Base-by-base conservation (phyloP, 2,329 filamentous ascomycete species). In the Monilinia laxa region DNA sequence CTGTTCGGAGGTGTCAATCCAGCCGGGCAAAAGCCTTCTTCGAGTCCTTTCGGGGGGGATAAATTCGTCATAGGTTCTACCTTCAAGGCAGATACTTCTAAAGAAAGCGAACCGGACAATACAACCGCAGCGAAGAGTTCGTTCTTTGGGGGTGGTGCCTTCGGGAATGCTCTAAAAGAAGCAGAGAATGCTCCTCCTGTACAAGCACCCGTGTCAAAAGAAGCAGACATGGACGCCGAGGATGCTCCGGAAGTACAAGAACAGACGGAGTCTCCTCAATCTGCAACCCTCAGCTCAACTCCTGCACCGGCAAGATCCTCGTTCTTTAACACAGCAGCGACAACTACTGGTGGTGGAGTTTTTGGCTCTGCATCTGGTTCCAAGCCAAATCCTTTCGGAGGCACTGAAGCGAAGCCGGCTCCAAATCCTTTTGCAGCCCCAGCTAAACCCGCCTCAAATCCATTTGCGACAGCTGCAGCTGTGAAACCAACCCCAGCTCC, bases 111-210 rank as follows among this genome's bases (percentile, higher is more conserved):
- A 47, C 81, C 83, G 11, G 84, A 84, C 69, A 79, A 83, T 20
- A 75, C 77, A 28, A 75, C 77, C 28, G 76, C 77, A n/a, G 71
- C 76, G 25, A 77, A 78, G n/a, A 80, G 80, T 16, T 81, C 81
- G 6, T 81, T 90, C 70, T 90, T 91, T 73, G 63, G 56, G 10
- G 85, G 85, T n/a, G 80, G 79, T 63, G 82, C 79, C 12, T 90
- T 92, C 75, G 81, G 83, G 9, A 83, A 84, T 67, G 84, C 84
- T 18, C 79, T 92, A 38, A 81, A 79, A 14, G 83, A 84, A 55
- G 72, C 78, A 28, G 80, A 81, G 67, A 74, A 79, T 42, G 69
- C 75, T 28, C 73, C 72, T 20, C 25, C 67, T 12, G 66, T 67
- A 25, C 55, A 70, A 58, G 49, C 65, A 47, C 70, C 74, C 42